Evolutionary conservation across 495 filamentous ascomycete species (phyloP), one percentile per base, ranked within the genome.

Genomic region (Aspergillus leporis): DNA sequence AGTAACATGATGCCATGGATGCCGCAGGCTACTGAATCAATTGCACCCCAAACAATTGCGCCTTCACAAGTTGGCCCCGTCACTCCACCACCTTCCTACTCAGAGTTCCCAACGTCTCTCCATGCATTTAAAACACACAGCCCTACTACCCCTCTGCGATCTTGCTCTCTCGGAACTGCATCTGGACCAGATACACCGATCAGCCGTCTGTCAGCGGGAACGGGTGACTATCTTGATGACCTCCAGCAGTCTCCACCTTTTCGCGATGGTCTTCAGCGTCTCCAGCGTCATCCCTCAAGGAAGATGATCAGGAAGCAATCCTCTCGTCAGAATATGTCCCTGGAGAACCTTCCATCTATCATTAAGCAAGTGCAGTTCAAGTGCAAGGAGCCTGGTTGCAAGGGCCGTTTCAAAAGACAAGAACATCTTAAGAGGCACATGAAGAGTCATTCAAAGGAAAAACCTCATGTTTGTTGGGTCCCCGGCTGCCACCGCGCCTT

Each of bases 341-440:
- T 79, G 16, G 77, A 79, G 49, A 76, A 74, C 56, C 60, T 79
- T 0, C 74, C 74, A 22, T 62, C 69, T 1, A 73, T 74, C 53
- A 74, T 75, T 23, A 75, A 74, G 60, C 72, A 78, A 57, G 77
- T 79, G 0, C 77, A 78, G 41, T 79, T 79, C 64, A 76, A 70
- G 59, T 84, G 81, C 73, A 72, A 76, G 34, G 70, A 79, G 34
- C 71, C 72, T 9, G 73, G 70, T 14, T 84, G 78, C 64, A 78
- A 79, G 60, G 77, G 74, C 0, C 71, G 74, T 1, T 86, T 87
- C 65, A 85, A 85, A 69, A 68, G 85, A 47, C 81, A 82, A 36
- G 86, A 89, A 57, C 86, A 89, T 58, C 67, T 88, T 1, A 87
- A 87, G 69, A 75, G 86, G 16, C 87, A 90, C 64, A 79, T 81